These are phyloP conservation scores for Cynara cardunculus DNA, from an alignment of 129 eudicot genomes.

Conservation along the genomic window DNA sequence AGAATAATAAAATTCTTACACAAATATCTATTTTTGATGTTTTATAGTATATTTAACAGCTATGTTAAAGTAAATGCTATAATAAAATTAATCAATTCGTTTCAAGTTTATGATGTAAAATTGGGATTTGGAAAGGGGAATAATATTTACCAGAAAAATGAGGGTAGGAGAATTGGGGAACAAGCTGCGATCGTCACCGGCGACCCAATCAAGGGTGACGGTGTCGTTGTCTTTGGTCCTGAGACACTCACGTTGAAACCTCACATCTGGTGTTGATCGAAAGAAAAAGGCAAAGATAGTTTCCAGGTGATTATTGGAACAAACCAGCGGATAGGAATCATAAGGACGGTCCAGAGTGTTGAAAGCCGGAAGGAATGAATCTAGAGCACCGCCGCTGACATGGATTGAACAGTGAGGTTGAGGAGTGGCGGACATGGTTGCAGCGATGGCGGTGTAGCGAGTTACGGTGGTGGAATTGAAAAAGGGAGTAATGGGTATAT, in stretches of 20 bases:
- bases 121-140: background rate
- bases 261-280: slow-evolving; percentile 63
- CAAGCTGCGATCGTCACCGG: slow-evolving; percentile 49
- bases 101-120: background rate
- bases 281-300: slow-evolving; percentile 77
- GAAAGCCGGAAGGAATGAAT: slow-evolving; percentile 49
- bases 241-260: slow-evolving; percentile 64
- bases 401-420: slow-evolving; percentile 58
- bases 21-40: too few relatives aligned
- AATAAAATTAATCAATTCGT: background rate
- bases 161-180: slow-evolving; percentile 58
- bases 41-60: too few relatives aligned
- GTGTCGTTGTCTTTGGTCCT: slow-evolving; percentile 68
- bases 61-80: too few relatives aligned
- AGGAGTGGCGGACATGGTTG: slow-evolving; percentile 30
- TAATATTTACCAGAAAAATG: slow-evolving; percentile 56
- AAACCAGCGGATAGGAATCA: slow-evolving; percentile 50
- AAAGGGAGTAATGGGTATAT: slow-evolving; percentile 1
- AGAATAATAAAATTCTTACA: too few relatives aligned
- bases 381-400: slow-evolving; percentile 66
- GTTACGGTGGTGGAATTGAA: background rate
- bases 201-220: slow-evolving; percentile 86
- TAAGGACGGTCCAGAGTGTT: slow-evolving; percentile 60
- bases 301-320: slow-evolving; percentile 71
- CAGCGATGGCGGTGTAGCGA: background rate